A percentile compares a stretch with the other conserved stretches of the same genome.
Evolutionary conservation across 768 basidiomycete genomes (phyloP).

Genomic region (Termitomyces eurrhizus): DNA sequence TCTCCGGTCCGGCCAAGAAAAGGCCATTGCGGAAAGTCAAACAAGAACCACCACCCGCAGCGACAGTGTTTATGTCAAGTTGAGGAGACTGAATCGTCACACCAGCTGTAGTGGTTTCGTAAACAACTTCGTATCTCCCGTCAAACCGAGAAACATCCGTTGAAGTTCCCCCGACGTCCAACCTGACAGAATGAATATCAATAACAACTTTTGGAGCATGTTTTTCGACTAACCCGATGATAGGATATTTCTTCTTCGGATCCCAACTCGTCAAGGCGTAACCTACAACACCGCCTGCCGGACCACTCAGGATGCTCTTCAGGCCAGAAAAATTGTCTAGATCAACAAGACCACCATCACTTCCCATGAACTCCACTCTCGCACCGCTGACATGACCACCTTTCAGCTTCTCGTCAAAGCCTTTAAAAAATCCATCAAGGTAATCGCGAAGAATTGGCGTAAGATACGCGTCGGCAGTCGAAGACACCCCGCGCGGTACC

Average conservation of each 20-base stretch:
- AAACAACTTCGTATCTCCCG: constrained; percentile 88
- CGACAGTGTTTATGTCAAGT: constrained; percentile 94
- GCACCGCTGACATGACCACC: constrained; percentile 56
- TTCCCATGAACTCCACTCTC: constrained; percentile 93
- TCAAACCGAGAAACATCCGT: constrained; percentile 94
- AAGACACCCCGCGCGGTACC: constrained; percentile 88
- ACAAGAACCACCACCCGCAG: constrained; percentile 92
- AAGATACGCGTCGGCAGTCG: constrained; percentile 93
- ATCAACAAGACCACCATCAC: constrained; percentile 84
- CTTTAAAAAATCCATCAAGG: constrained; percentile 86
- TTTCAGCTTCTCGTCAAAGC: constrained; percentile 74
- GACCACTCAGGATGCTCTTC: constrained; percentile 90
- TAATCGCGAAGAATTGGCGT: constrained; percentile 85
- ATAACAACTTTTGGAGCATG: not conserved
- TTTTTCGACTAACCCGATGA: constrained; percentile 67
- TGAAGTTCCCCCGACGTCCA: constrained; percentile 94
- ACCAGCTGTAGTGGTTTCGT: constrained; percentile 94
- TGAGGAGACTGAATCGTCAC: constrained; percentile 91
- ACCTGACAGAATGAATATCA: constrained; percentile 31
- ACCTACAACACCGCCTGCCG: constrained; percentile 95
- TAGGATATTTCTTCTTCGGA: constrained; percentile 57
- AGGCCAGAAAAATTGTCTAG: constrained; percentile 84
- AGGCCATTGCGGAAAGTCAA: constrained; percentile 87
- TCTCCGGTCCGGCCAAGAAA: constrained; percentile 88
- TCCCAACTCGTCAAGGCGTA: constrained; percentile 94